Percentiles rank a stretch among this genome's conserved stretches.
These are phyloP conservation scores for Picochlorum sp. DNA, from an alignment of 139 green algal genomes.

Conservation along the genomic window DNA sequence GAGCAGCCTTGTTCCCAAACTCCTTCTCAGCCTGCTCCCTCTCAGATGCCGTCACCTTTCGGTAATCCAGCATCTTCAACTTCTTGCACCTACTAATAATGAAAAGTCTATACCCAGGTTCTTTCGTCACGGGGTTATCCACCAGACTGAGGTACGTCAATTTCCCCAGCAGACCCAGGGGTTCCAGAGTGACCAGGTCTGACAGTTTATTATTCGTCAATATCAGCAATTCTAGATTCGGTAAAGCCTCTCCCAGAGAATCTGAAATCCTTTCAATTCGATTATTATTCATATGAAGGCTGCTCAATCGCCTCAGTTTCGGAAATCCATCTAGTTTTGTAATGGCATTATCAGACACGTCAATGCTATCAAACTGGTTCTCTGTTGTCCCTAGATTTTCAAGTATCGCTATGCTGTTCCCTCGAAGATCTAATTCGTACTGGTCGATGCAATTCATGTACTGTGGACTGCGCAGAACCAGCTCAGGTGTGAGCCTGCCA, in stretches of 20 bases:
- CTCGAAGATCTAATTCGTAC: conserved; percentile 85
- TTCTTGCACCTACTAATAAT: conserved; percentile 60
- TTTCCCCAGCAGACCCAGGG: conserved; percentile 53
- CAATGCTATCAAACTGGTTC: conserved; percentile 97
- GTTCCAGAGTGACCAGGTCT: conserved; percentile 84
- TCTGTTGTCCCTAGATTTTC: conserved; percentile 92
- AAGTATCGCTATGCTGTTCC: conserved; percentile 75
- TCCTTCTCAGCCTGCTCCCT: conserved; percentile 56
- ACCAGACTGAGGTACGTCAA: conserved; percentile 75
- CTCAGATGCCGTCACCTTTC: conserved; percentile 84
- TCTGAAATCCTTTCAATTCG: conserved; percentile 63
- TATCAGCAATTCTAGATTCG: conserved; percentile 73
- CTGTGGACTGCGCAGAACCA: conserved; percentile 74
- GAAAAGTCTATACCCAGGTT: conserved; percentile 73
- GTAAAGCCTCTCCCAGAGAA: conserved; percentile 57
- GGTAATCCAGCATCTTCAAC: conserved; percentile 90
- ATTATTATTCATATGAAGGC: conserved; percentile 91
- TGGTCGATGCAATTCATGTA: conserved; percentile 77
- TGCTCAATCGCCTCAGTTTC: conserved; percentile 66
- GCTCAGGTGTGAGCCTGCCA: conserved; percentile 77
- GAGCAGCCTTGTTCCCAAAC: conserved; percentile 37
- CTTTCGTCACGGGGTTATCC: conserved; percentile 81
- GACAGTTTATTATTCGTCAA: conserved; percentile 88
- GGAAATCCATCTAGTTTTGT: conserved; percentile 92
- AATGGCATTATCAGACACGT: conserved; percentile 95